Percentiles rank a stretch among this genome's conserved stretches.
Evolutionary conservation across 345 rosid species (phyloP).

Genomic region (Gynandropsis gynandra): DNA sequence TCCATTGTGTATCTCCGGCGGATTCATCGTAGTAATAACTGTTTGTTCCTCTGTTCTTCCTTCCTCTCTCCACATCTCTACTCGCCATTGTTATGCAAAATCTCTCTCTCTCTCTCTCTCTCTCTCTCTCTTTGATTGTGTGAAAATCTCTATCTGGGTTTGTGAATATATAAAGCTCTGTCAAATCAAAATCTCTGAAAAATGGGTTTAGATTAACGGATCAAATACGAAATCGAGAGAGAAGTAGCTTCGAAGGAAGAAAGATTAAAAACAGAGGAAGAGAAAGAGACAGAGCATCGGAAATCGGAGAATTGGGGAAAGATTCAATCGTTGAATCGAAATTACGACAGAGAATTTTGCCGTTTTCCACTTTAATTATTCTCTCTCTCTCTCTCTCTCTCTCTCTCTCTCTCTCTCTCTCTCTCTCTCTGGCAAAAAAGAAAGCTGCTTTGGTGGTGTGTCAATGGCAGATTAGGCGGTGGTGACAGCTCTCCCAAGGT

Average conservation of each 20-base stretch:
- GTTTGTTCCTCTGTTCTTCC: constrained; percentile 19
- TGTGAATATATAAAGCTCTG: constrained; percentile 3
- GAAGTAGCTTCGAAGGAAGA: neutral
- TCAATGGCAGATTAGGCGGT: constrained; percentile 3
- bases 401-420: neutral
- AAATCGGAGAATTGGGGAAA: constrained; percentile 16
- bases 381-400: neutral
- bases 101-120: neutral
- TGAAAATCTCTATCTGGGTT: neutral
- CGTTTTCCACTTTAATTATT: neutral
- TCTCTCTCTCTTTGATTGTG: constrained; percentile 7
- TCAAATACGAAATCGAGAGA: constrained; percentile 2
- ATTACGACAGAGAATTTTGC: neutral
- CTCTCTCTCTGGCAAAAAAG: constrained; percentile 7
- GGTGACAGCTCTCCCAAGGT: constrained; percentile 14
- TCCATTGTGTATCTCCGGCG: constrained; percentile 53
- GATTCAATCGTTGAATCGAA: constrained; percentile 12
- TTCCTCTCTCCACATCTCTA: constrained; percentile 52
- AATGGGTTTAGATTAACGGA: constrained; percentile 10
- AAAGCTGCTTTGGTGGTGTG: constrained; percentile 8
- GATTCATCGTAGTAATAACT: constrained; percentile 24
- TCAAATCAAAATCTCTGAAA: too few species aligned
- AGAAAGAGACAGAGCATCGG: constrained; percentile 7
- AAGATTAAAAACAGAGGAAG: constrained; percentile 11
- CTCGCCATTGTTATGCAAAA: constrained; percentile 30